Evolutionary conservation across 2,329 filamentous ascomycete genomes (phyloP).

Genomic region (Cytospora mali): DNA sequence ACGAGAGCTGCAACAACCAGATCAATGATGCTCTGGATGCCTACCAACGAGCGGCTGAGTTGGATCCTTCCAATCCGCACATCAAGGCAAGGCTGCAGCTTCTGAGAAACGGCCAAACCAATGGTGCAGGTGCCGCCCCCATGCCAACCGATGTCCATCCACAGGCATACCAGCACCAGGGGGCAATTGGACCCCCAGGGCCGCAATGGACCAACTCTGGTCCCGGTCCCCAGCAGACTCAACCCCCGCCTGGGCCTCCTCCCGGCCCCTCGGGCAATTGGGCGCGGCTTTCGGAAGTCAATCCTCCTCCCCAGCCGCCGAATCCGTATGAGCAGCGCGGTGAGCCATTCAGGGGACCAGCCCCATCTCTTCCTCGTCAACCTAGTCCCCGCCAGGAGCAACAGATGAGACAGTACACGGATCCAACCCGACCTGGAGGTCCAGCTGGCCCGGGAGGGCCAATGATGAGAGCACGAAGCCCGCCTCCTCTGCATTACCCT

Average conservation of each 20-base stretch:
- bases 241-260: slow-evolving; percentile 45
- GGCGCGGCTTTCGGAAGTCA: slow-evolving; percentile 76
- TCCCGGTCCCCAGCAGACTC: slow-evolving; percentile 59
- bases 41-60: slow-evolving; percentile 89
- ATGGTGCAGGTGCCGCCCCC: slow-evolving; percentile 76
- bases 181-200: slow-evolving; percentile 79
- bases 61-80: slow-evolving; percentile 90
- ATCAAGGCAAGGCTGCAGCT: slow-evolving; percentile 94
- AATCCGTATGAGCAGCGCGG: slow-evolving; percentile 79
- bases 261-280: slow-evolving; percentile 61
- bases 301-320: slow-evolving; percentile 70
- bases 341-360: slow-evolving; percentile 70
- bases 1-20: slow-evolving; percentile 99
- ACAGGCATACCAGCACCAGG: slow-evolving; percentile 84
- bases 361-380: slow-evolving; percentile 67
- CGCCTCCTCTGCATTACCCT: slow-evolving; percentile 57
- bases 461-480: slow-evolving; percentile 34
- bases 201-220: slow-evolving; percentile 88
- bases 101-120: slow-evolving; percentile 77
- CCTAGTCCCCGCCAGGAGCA: slow-evolving; percentile 76
- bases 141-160: slow-evolving; percentile 95
- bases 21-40: slow-evolving; percentile 95
- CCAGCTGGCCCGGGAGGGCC: slow-evolving; percentile 21
- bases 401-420: slow-evolving; percentile 70
- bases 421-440: slow-evolving; percentile 55